Conservation (phyloP, 805 yeast species). For the Kuraishia piskuri region DNA sequence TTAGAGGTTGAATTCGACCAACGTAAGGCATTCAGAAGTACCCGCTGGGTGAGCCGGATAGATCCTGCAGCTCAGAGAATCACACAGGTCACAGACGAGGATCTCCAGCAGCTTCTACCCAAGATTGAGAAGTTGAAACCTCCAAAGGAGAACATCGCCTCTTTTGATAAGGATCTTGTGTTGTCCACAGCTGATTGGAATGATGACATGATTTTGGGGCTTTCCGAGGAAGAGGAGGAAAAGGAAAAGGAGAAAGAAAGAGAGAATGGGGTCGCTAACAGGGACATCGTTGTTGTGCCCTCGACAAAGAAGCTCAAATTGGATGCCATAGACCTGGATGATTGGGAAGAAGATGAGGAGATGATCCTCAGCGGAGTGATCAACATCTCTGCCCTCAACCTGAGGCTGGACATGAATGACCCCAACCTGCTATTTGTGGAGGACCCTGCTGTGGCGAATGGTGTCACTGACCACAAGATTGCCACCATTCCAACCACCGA, state of each 20-base stretch:
- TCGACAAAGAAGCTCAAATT: constrained; percentile 17
- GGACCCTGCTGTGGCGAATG: constrained; percentile 12
- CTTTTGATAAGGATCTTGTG: constrained; percentile 44
- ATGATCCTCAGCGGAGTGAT: constrained; percentile 65
- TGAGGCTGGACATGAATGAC: constrained; percentile 79
- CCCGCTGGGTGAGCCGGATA: constrained; percentile 9
- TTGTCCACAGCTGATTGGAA: constrained; percentile 77
- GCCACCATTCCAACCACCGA: constrained; percentile 47
- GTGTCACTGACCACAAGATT: constrained; percentile 7
- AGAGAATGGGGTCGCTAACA: not conserved
- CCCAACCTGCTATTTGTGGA: constrained; percentile 65
- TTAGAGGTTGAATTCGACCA: constrained; percentile 62
- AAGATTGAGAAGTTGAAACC: constrained; percentile 8
- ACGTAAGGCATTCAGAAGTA: constrained; percentile 37
- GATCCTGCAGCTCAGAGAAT: constrained; percentile 11
- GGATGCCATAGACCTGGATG: constrained; percentile 30
- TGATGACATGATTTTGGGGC: constrained; percentile 43
- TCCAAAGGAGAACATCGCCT: constrained; percentile 21
- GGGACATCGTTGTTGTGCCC: constrained; percentile 5
- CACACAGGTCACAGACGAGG: constrained; percentile 18
- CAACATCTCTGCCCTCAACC: constrained; percentile 22
- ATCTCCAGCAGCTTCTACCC: constrained; percentile 15
- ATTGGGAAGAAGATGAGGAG: constrained; percentile 52
- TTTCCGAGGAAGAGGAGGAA: not conserved
- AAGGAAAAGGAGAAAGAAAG: not conserved